These are phyloP conservation scores for Nicotiana sylvestris DNA, from an alignment of 257 asterid species.

Conservation along the genomic window DNA sequence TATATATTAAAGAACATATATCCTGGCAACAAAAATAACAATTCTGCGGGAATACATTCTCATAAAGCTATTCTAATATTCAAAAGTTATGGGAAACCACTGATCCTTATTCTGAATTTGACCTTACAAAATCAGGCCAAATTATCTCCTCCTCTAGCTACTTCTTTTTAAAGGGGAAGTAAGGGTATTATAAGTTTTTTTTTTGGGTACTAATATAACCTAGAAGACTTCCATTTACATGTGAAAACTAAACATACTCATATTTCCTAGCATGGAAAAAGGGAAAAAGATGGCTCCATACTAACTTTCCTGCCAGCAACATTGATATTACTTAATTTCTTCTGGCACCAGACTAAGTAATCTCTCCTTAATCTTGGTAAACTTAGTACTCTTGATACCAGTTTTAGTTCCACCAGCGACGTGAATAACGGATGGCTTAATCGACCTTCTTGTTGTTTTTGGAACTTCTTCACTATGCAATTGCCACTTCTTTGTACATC, in stretches of 20 bases:
- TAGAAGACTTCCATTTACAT: not conserved
- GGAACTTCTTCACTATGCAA: conserved; percentile 74
- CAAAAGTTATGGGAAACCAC: not conserved
- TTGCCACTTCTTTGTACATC: conserved; percentile 54
- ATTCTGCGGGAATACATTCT: too few species aligned
- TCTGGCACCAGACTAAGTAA: conserved; percentile 63
- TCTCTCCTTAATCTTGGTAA: conserved; percentile 54
- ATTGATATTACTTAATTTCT: conserved; percentile 51
- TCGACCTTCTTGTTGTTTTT: conserved; percentile 27
- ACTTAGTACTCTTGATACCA: conserved; percentile 52
- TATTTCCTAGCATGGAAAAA: conserved; percentile 63
- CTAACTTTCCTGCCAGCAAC: conserved; percentile 47
- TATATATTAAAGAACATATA: too few species aligned
- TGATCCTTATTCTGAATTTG: not conserved
- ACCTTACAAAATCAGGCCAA: conserved; percentile 1
- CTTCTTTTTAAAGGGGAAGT: conserved; percentile 10
- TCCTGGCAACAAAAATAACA: too few species aligned
- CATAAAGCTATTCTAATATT: not conserved
- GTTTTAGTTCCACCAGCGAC: conserved; percentile 60
- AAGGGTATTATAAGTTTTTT: not conserved
- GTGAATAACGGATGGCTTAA: conserved; percentile 21
- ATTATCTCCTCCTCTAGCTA: conserved; percentile 6
- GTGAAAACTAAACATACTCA: not conserved
- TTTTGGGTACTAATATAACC: not conserved
- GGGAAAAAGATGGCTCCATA: conserved; percentile 59